Evolutionary conservation across 2,329 filamentous ascomycete genomes (phyloP).

Genomic region (Stemphylium beticola): DNA sequence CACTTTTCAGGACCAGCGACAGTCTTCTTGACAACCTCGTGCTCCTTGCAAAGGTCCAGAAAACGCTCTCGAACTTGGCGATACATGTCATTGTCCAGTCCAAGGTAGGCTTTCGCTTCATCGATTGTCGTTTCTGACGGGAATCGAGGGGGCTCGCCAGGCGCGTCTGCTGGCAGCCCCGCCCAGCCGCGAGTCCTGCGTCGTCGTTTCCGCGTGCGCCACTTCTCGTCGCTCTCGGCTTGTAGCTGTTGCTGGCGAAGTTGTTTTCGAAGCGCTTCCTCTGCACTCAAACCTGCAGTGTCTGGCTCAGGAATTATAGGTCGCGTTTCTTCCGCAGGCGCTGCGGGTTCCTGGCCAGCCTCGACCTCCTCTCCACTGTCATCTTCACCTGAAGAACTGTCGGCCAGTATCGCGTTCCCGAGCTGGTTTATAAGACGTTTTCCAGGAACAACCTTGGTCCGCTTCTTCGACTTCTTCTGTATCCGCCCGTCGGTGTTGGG

Average conservation of each 20-base stretch:
- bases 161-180: slow-evolving; percentile 70
- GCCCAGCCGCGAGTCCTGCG: slow-evolving; percentile 72
- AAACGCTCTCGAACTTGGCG: slow-evolving; percentile 70
- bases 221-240: slow-evolving; percentile 66
- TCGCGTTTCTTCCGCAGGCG: slow-evolving; percentile 8
- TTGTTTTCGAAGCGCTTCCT: slow-evolving; percentile 36
- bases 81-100: slow-evolving; percentile 69
- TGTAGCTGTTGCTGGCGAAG: slow-evolving; percentile 53
- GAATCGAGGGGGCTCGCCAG: slow-evolving; percentile 73
- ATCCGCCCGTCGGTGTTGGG: slow-evolving; percentile 32
- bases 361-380: slow-evolving; percentile 21
- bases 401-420: slow-evolving; percentile 35
- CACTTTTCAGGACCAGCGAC: slow-evolving; percentile 74
- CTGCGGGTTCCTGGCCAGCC: background rate
- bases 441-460: slow-evolving; percentile 18
- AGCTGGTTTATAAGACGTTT: slow-evolving; percentile 35
- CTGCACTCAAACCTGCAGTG: slow-evolving; percentile 22
- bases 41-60: slow-evolving; percentile 70
- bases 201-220: slow-evolving; percentile 69
- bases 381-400: slow-evolving; percentile 25
- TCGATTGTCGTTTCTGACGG: slow-evolving; percentile 83
- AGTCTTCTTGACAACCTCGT: slow-evolving; percentile 76
- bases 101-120: slow-evolving; percentile 74
- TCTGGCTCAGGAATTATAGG: slow-evolving; percentile 11
- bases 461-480: slow-evolving; percentile 24